Evolutionary conservation across 441 rosid genomes (phyloP), one percentile per base, ranked within the genome.

Genomic region (Populus hybrid): DNA sequence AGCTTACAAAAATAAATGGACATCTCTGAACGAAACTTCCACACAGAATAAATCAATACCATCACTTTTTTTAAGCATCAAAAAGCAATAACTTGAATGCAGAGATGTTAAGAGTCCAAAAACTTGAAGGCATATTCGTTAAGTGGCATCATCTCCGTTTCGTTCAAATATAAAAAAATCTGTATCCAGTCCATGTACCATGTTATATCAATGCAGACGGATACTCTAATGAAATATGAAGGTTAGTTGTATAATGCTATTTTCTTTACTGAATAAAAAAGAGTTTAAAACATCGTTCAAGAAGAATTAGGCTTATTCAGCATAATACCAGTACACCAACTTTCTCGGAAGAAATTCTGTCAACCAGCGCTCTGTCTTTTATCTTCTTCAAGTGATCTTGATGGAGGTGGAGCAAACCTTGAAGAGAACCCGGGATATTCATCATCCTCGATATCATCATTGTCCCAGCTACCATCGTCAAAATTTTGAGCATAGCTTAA

Each of bases 401-500:
- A 78, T 18, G 79, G 14, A 57, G 87, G 81, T 46, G 85, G 84
- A 35, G 87, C 88, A 64, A 77, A 83, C 76, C 90, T 80, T 18
- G 91, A 80, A 67, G 90, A 83, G 81, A 90, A 90, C 3, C 87
- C 84, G 11, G 79, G 87, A 76, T 73, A 69, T 23, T 72, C 10
- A 21, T 67, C 72, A 70, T 70, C 86, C 34, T 77, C 81, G 63
- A n/a, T 26, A 69, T 83, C 84, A 67, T 86, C 86, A 38, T 54
- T 54, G n/a, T 80, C 83, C 85, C 88, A 82, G 68, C 67, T 73
- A 1, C 92, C 87, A 0, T 89, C 88, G 70, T 90, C 92, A 75
- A 90, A 90, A 83, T 90, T 90, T 61, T 89, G 90, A 74, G 94
- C 84, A 81, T 88, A 90, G 81, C 91, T 88, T 69, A 88, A 70